A percentile compares a stretch with the other conserved stretches of the same genome.
Evolutionary conservation across 768 basidiomycete species (phyloP).

Genomic region (Psilocybe tampanensis): DNA sequence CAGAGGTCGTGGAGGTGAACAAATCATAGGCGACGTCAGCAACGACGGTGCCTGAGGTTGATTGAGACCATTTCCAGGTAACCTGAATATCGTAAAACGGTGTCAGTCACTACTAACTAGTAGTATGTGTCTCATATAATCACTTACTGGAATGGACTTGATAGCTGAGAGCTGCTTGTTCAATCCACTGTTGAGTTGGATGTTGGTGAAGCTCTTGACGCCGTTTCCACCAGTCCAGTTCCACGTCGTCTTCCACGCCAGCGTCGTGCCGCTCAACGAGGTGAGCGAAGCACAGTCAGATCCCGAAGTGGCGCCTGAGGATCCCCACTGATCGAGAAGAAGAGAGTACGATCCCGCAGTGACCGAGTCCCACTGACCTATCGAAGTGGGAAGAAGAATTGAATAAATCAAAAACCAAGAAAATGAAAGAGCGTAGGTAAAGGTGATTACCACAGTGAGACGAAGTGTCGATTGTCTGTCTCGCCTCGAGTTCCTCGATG

Average conservation of each 20-base stretch:
- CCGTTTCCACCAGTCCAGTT: constrained; percentile 51
- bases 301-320: constrained; percentile 43
- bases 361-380: constrained; percentile 57
- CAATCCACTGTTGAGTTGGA: constrained; percentile 50
- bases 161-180: constrained; percentile 59
- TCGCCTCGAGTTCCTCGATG: constrained; percentile 24
- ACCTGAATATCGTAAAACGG: constrained; percentile 33
- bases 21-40: constrained; percentile 65
- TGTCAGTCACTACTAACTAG: constrained; percentile 35
- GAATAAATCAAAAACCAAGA: not conserved
- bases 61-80: constrained; percentile 59
- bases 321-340: constrained; percentile 50
- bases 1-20: constrained; percentile 56
- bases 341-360: constrained; percentile 49
- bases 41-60: constrained; percentile 40
- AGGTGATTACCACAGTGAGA: constrained; percentile 36
- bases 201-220: constrained; percentile 66
- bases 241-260: constrained; percentile 57
- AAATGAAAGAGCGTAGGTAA: not conserved
- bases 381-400: not conserved
- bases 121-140: too few relatives aligned
- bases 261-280: constrained; percentile 40
- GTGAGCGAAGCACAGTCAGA: constrained; percentile 52
- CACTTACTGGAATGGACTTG: constrained; percentile 51
- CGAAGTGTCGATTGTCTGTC: constrained; percentile 38